Evolutionary conservation across 768 basidiomycete genomes (phyloP).

Genomic region (Candolleomyces efflorescens): DNA sequence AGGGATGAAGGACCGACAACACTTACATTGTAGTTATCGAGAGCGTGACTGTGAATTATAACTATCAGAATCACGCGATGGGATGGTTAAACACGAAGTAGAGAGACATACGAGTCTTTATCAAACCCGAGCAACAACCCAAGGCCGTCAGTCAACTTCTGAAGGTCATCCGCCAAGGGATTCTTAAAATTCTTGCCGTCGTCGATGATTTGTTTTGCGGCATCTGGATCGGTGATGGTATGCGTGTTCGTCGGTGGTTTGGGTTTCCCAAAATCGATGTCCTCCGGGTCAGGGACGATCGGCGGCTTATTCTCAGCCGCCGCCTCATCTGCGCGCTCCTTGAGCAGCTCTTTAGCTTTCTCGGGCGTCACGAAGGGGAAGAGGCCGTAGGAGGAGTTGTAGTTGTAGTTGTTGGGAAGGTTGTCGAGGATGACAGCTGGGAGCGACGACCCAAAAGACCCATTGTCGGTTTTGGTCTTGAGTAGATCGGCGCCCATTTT

Average conservation of each 20-base stretch:
- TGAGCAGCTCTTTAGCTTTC: background rate
- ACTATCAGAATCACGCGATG: too few species aligned
- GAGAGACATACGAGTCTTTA: background rate
- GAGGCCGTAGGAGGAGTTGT: background rate
- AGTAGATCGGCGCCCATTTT: background rate
- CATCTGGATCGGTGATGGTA: background rate
- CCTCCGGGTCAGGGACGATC: background rate
- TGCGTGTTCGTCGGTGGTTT: background rate
- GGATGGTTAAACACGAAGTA: too few species aligned
- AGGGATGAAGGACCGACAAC: too few species aligned
- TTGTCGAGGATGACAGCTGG: background rate
- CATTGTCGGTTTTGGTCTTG: background rate
- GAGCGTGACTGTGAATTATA: background rate
- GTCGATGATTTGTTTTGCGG: background rate
- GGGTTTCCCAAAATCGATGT: background rate
- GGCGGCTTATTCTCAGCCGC: background rate
- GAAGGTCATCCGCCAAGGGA: background rate
- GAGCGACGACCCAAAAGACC: background rate
- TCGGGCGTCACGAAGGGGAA: background rate
- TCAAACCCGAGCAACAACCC: background rate
- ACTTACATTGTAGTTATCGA: background rate
- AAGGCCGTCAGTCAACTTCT: background rate
- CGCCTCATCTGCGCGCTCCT: background rate
- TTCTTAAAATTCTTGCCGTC: background rate
- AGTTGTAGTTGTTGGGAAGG: background rate